Evolutionary conservation across 2,329 filamentous ascomycete genomes (phyloP).

Genomic region (Fusarium sp.): DNA sequence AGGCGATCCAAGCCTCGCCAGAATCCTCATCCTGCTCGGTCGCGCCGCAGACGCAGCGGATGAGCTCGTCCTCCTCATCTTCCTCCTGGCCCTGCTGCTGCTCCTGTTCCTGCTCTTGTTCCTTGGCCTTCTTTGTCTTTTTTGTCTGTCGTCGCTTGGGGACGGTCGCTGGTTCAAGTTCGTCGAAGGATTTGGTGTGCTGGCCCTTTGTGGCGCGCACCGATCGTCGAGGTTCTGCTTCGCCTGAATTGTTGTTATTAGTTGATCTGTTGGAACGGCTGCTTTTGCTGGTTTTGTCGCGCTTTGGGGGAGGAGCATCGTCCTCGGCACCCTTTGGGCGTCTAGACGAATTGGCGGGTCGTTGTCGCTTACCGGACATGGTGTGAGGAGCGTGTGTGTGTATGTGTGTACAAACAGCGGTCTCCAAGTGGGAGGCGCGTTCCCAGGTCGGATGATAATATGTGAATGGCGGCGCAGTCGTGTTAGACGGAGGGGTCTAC

Average conservation of each 20-base stretch:
- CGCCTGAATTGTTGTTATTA: constrained; percentile 48
- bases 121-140: constrained; percentile 66
- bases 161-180: constrained; percentile 66
- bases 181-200: constrained; percentile 86
- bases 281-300: constrained; percentile 17
- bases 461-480: constrained; percentile 22
- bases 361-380: constrained; percentile 51
- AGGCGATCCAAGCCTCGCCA: constrained; percentile 92
- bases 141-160: constrained; percentile 62
- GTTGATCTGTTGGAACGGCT: constrained; percentile 25
- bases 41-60: constrained; percentile 92
- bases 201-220: constrained; percentile 97
- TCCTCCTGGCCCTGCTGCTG: constrained; percentile 57
- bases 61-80: constrained; percentile 69
- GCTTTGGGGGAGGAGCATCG: constrained; percentile 12
- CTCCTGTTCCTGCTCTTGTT: constrained; percentile 62
- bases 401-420: constrained; percentile 11
- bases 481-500: constrained; percentile 41
- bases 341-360: constrained; percentile 31
- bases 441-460: constrained; percentile 19
- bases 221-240: constrained; percentile 85
- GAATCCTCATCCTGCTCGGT: constrained; percentile 85
- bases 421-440: constrained; percentile 17
- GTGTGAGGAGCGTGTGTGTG: constrained; percentile 21
- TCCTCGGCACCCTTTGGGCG: constrained; percentile 19